These are phyloP conservation scores for Alternaria gansuensis DNA, from an alignment of 2,329 filamentous ascomycete species.

Conservation along the genomic window DNA sequence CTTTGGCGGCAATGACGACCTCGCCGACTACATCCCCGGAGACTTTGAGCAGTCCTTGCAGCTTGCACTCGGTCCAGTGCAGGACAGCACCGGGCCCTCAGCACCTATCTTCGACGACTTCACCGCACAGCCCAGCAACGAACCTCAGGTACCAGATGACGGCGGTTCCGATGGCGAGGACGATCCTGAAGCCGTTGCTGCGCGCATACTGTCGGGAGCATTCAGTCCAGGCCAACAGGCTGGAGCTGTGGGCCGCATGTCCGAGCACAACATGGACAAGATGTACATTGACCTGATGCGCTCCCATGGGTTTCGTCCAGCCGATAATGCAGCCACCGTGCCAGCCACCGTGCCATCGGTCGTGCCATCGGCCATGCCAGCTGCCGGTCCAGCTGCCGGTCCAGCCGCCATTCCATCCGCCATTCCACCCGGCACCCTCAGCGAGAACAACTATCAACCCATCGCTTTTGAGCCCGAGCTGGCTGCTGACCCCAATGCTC, in stretches of 20 bases:
- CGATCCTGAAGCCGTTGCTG: neutral
- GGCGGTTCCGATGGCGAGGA: neutral
- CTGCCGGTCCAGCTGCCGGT: neutral
- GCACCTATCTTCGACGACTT: neutral
- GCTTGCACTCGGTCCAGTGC: neutral
- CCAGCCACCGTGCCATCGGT: neutral
- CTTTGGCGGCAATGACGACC: neutral
- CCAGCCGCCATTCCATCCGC: neutral
- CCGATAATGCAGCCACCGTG: neutral
- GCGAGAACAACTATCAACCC: constrained; percentile 11
- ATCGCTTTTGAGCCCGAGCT: neutral
- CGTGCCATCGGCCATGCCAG: neutral
- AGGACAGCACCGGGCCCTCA: neutral
- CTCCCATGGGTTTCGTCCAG: neutral
- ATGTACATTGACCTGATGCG: constrained; percentile 9
- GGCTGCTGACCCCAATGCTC: neutral
- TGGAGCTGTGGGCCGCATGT: neutral
- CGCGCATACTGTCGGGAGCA: neutral
- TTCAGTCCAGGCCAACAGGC: constrained; percentile 7
- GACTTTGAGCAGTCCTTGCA: neutral
- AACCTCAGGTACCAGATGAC: neutral
- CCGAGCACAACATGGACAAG: neutral
- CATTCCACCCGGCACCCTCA: neutral
- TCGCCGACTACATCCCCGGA: neutral
- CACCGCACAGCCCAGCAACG: neutral